These are phyloP conservation scores for Pseudohalonectria lignicola DNA, from an alignment of 2,329 filamentous ascomycete species.

Conservation along the genomic window DNA sequence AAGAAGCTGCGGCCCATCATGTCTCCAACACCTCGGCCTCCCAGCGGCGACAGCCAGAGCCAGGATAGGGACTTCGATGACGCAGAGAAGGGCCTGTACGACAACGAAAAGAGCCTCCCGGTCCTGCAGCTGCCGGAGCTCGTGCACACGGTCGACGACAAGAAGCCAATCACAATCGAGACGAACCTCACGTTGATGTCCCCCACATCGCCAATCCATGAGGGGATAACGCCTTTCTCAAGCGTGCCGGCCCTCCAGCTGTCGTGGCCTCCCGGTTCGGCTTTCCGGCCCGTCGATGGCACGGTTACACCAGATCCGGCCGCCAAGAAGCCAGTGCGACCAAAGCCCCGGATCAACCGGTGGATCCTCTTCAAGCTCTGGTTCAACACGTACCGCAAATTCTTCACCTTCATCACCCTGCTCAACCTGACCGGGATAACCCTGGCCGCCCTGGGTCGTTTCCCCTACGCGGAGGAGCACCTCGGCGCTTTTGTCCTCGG, in stretches of 20 bases:
- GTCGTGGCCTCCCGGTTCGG: conserved; percentile 11
- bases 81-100: conserved; percentile 23
- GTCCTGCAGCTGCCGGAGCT: conserved; percentile 4
- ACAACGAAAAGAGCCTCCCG: conserved; percentile 12
- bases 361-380: conserved; percentile 24
- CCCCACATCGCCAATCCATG: conserved; percentile 18
- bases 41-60: conserved; percentile 3
- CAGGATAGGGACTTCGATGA: conserved; percentile 13
- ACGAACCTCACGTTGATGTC: conserved; percentile 11
- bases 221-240: conserved; percentile 18
- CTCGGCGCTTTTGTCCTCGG: conserved; percentile 25
- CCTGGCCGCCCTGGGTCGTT: conserved; percentile 18
- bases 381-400: conserved; percentile 28
- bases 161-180: conserved; percentile 10
- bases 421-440: conserved; percentile 24
- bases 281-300: no score
- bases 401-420: conserved; percentile 23
- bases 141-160: conserved; percentile 11
- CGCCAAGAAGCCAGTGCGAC: background rate
- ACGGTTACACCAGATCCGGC: background rate
- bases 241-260: conserved; percentile 15
- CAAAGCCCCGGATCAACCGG: conserved; percentile 14
- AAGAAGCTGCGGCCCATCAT: conserved; percentile 6
- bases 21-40: conserved; percentile 11
- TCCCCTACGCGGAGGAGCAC: conserved; percentile 24